Base-by-base conservation (phyloP, 768 basidiomycete species). In the Dioszegia aurantiaca region DNA sequence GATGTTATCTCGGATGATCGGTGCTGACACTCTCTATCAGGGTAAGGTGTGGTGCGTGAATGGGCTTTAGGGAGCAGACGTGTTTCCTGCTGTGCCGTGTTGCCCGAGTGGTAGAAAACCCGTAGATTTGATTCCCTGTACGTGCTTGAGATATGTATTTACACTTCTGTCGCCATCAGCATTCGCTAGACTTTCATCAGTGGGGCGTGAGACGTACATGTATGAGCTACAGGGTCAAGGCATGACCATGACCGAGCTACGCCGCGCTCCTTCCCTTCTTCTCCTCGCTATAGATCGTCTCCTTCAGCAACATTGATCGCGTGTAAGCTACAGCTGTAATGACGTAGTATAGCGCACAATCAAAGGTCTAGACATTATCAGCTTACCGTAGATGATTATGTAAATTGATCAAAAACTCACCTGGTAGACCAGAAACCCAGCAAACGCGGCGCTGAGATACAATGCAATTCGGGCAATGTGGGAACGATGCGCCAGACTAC, bases 291-390 rank as follows among this genome's bases (percentile, higher is more conserved):
- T 31, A 41, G 17, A 42, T 59, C 3, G 51, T 43, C 78, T 92
- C 90, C 69, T 86, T 87, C 19, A 83, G 80, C 60, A 81, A 74
- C 40, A 85, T 78, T 12, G 89, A 87, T 55, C 85, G 82, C 14
- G 77, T 75, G 67, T 90, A 94, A 69, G 85, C 85, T 55, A 81
- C 61, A 24, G 82, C 80, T 17, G 88, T 87, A 67, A 90, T 82
- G 48, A 89, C 69, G 23, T 88, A 89, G 81, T 85, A 95, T 48
- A 93, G 76, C 12, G 86, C 85, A 26, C 84, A 86, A 69, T 90
- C 90, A 31, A 88, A 87, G 41, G 90, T 90, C 89, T 92, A 14
- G 33, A 33, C 14, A 33, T 33, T 14, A 33, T 33, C 33, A 33
- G 33, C 33, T 6, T 33, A 33, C 14, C 19, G 21, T 21, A 5